Percentiles rank a stretch among this genome's conserved stretches.
Evolutionary conservation across 441 rosid genomes (phyloP).

Genomic region (Euphorbia schlechtendalii): DNA sequence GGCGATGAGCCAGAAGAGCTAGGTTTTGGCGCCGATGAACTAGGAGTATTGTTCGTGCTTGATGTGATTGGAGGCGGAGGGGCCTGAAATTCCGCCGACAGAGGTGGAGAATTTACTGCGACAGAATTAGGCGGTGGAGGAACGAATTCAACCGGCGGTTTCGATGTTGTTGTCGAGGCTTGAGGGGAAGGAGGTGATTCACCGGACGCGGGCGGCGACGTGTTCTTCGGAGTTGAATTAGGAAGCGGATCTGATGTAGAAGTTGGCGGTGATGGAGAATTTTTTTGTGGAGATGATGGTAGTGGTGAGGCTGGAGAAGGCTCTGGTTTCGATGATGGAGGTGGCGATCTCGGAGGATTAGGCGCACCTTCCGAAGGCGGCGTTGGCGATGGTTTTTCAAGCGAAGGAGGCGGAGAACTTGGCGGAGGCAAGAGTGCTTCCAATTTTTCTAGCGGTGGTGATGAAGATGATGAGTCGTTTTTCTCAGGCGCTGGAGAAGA

Average conservation of each 20-base stretch:
- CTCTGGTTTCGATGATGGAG: conserved; percentile 10
- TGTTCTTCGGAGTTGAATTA: background rate
- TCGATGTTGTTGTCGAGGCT: background rate
- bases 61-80: conserved; percentile 21
- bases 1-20: conserved; percentile 5
- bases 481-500: conserved; percentile 28
- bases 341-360: conserved; percentile 8
- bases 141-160: conserved; percentile 7
- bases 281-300: background rate
- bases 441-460: conserved; percentile 13
- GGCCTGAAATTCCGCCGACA: conserved; percentile 9
- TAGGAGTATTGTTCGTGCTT: background rate
- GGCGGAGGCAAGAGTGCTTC: conserved; percentile 22
- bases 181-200: conserved; percentile 17
- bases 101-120: conserved; percentile 14
- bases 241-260: conserved; percentile 5
- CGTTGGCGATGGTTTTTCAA: conserved; percentile 14
- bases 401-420: conserved; percentile 8
- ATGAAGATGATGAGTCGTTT: background rate
- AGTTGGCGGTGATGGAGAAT: conserved; percentile 4
- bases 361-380: conserved; percentile 8
- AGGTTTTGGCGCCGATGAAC: background rate
- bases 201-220: background rate
- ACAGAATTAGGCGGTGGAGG: conserved; percentile 10
- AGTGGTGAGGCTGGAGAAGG: conserved; percentile 17